Evolutionary conservation across 805 yeast species (phyloP).

Genomic region (Sporopachydermia lactativora): DNA sequence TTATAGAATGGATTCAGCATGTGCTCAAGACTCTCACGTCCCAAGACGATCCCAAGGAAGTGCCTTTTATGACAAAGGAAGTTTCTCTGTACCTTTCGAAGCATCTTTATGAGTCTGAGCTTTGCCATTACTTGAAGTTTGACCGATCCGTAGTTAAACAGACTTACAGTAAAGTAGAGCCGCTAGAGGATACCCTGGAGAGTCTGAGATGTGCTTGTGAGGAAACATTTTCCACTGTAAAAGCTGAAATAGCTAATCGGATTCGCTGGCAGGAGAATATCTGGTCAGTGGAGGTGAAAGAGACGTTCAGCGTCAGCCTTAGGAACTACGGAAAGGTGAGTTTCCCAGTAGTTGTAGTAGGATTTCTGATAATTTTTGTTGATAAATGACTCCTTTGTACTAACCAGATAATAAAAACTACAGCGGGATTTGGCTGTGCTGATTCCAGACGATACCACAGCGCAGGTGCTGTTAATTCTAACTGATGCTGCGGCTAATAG

Average conservation of each 20-base stretch:
- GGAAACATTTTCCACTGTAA: background rate
- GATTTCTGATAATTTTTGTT: no score
- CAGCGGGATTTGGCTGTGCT: no score
- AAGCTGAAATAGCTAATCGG: background rate
- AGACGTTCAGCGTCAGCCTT: no score
- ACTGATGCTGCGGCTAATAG: no score
- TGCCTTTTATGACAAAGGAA: slow-evolving; percentile 8
- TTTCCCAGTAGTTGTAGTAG: no score
- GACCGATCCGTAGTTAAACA: background rate
- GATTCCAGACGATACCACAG: no score
- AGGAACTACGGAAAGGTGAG: no score
- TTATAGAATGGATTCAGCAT: slow-evolving; percentile 11
- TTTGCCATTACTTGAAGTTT: background rate
- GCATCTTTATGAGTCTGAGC: slow-evolving; percentile 4
- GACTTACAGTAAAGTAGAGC: background rate
- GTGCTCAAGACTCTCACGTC: slow-evolving; percentile 8
- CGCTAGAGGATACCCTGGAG: background rate
- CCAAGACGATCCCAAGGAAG: slow-evolving; percentile 6
- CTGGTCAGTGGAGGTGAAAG: no score
- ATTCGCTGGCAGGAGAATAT: background rate
- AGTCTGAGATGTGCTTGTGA: background rate
- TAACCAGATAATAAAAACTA: no score
- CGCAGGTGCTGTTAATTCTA: no score
- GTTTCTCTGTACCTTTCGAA: slow-evolving; percentile 9
- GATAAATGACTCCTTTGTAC: no score